phyloP scores from a whole-genome alignment of 108 stramenopile genomes.

The Cyclotella baltica region DNA sequence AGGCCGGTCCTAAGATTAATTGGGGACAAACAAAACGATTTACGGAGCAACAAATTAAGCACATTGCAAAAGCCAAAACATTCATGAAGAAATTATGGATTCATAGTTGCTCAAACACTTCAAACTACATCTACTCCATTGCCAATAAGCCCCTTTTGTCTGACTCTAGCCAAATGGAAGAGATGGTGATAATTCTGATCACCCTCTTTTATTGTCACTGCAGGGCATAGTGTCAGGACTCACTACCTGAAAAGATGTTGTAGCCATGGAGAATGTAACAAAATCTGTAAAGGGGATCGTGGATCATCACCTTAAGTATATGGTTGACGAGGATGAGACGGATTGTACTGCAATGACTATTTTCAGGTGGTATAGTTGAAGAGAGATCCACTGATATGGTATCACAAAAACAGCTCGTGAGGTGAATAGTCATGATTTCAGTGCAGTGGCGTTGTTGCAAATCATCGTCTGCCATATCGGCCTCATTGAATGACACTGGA shows the following conservation, averaged over 20 bases:
- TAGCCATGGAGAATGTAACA: not conserved
- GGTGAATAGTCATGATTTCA: not conserved
- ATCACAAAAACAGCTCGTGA: not conserved
- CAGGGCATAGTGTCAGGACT: not conserved
- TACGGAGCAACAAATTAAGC: not conserved
- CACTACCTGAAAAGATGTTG: not conserved
- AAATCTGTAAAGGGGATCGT: not conserved
- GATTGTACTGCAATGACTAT: not conserved
- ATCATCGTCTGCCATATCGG: not conserved
- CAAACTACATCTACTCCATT: not conserved
- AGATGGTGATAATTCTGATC: not conserved
- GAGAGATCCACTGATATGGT: not conserved
- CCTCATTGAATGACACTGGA: conserved; percentile 14
- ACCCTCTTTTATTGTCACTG: not conserved
- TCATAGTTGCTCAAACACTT: not conserved
- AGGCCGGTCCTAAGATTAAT: not conserved
- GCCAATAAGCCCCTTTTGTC: not conserved
- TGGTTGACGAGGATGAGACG: not conserved
- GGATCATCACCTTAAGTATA: not conserved
- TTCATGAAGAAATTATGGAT: not conserved
- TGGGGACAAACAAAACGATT: not conserved
- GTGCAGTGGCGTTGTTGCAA: not conserved
- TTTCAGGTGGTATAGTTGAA: not conserved
- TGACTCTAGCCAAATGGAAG: not conserved
- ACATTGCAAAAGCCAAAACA: not conserved